Evolutionary conservation across 139 green algal species (phyloP), one percentile per base, ranked within the genome.

Genomic region (Astrephomene gubernaculifera): DNA sequence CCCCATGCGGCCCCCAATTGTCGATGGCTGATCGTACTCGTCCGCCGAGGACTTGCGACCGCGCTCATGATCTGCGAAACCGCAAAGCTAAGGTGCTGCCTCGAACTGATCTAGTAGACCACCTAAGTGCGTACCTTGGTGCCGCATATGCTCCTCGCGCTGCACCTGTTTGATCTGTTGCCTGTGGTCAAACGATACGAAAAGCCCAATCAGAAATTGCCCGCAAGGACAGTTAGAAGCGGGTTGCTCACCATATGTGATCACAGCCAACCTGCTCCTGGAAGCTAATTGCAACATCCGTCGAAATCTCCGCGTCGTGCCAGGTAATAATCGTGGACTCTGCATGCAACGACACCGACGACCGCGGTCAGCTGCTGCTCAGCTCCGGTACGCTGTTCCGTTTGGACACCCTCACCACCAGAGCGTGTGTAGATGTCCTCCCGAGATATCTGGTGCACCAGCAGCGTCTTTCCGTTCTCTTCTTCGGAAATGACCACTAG

Each of bases 281-380:
- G 61, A 99, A 99, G 85, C 94, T 98, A 2, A 99, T 94, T 19
- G 97, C 97, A 8, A 99, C 92, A 86, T 99, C 97, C 17, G 95
- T 99, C 61, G 87, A 90, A 8, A 97, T 89, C 39, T 97, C 94
- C 1, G 89, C 67, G 87, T 99, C 97, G 2, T 92, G 92, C 97
- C 97, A 99, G 0, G 94, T 97, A 54, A 99, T 99, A 87, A 99
- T 99, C 25, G 96, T 99, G 63, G 97, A 92, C 54, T 98, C 95
- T 97, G 95, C 90, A 81, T 39, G 22, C 14, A 74, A 35, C 65
- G 65, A 72, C 35, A 72, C 35, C 35, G 45, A 75, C 68, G 68
- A 75, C 68, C 53, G 22, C 27, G 68, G 68, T 75, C 68, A 75
- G 68, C 41, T 33, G 14, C 12, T 54, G 68, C 38, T 38, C 38